Evolutionary conservation across 495 filamentous ascomycete species (phyloP).

Genomic region (Podospora pseudoanserina): DNA sequence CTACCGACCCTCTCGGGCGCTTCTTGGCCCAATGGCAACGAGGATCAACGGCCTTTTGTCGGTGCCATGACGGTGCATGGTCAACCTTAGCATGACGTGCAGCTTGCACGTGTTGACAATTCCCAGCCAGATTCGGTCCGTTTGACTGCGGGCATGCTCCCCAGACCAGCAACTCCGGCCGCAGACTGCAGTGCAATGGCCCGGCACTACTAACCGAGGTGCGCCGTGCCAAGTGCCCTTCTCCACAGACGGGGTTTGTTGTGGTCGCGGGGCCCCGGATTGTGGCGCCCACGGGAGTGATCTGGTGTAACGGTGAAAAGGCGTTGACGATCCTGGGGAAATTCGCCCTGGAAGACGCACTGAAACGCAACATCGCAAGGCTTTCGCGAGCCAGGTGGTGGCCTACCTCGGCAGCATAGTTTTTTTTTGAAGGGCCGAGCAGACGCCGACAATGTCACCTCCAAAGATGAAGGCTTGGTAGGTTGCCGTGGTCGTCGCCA

Average conservation of each 20-base stretch:
- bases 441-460: conserved; percentile 3
- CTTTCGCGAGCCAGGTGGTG: neutral
- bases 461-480: neutral
- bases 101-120: conserved; percentile 3
- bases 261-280: conserved; percentile 25
- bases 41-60: neutral
- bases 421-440: neutral
- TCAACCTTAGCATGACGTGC: conserved; percentile 5
- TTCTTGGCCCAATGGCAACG: neutral
- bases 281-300: conserved; percentile 7
- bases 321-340: neutral
- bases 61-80: neutral
- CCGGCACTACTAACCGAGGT: conserved; percentile 5
- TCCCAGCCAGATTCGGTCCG: conserved; percentile 8
- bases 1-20: neutral
- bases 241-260: neutral
- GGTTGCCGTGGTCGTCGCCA: neutral
- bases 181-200: conserved; percentile 2
- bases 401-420: neutral
- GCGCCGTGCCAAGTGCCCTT: conserved; percentile 3
- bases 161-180: conserved; percentile 1
- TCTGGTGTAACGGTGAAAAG: neutral
- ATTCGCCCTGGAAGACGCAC: neutral
- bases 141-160: conserved; percentile 3
- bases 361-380: neutral